These are phyloP conservation scores for Penicillium soppii DNA, from an alignment of 495 filamentous ascomycete species.

Conservation along the genomic window DNA sequence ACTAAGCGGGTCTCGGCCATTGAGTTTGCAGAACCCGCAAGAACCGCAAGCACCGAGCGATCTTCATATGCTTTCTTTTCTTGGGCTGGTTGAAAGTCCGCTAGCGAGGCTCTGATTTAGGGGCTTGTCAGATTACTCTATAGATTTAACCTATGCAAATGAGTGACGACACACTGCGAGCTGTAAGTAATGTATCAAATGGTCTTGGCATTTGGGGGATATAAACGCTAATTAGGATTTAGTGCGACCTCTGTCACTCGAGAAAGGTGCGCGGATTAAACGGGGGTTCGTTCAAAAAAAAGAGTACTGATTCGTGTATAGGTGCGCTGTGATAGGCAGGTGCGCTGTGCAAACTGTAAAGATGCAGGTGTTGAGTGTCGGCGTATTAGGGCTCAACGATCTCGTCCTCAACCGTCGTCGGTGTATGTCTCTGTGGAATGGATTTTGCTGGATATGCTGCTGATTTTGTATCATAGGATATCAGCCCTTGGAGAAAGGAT, in stretches of 20 bases:
- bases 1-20: not conserved
- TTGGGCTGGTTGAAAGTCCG: not conserved
- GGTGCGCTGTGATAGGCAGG: conserved; percentile 26
- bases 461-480: not conserved
- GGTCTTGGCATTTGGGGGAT: not conserved
- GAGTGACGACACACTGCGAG: conserved; percentile 13
- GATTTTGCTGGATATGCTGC: not conserved
- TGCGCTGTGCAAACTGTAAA: conserved; percentile 24
- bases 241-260: conserved; percentile 29
- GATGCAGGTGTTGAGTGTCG: conserved; percentile 24
- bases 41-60: not conserved
- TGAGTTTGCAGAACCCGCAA: not conserved
- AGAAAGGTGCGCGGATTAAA: conserved; percentile 14
- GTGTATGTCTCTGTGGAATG: conserved; percentile 3
- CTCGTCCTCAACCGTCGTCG: conserved; percentile 10
- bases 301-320: not conserved
- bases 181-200: conserved; percentile 11
- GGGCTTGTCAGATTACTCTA: too few relatives aligned
- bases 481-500: conserved; percentile 15
- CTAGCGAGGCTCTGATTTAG: too few relatives aligned
- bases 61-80: not conserved
- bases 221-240: conserved; percentile 11
- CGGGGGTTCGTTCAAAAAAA: not conserved
- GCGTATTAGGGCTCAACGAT: conserved; percentile 13
- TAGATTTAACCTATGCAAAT: conserved; percentile 1